These are phyloP conservation scores for Phaffia rhodozyma DNA, from an alignment of 1,284 basidiomycete species.

Conservation along the genomic window DNA sequence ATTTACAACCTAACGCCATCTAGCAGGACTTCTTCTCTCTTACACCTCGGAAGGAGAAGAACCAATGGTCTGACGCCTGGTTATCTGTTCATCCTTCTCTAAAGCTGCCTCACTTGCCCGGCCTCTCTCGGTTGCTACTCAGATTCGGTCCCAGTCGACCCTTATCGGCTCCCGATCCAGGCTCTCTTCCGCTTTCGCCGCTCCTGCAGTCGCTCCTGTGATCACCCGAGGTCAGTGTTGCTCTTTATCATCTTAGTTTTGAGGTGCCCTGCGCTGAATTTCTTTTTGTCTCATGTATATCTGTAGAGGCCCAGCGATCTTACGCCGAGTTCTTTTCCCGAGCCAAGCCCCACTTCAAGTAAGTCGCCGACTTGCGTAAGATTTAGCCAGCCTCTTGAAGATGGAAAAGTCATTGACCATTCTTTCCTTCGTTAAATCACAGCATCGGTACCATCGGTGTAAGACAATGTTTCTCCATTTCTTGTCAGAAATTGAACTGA, in stretches of 20 bases:
- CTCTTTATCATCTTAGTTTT: not conserved
- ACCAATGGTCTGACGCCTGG: no score
- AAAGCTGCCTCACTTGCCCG: no score
- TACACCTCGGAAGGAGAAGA: no score
- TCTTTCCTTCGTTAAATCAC: slow-evolving; percentile 8
- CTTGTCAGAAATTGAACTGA: slow-evolving; percentile 1
- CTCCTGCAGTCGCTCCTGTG: not conserved
- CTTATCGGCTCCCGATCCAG: not conserved
- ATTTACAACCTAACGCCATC: no score
- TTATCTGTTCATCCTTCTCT: no score
- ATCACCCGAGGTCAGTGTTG: not conserved
- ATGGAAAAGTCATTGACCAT: not conserved
- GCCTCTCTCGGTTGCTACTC: no score
- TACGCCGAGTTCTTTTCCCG: slow-evolving; percentile 64
- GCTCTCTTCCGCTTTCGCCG: slow-evolving; percentile 2
- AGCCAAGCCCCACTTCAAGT: slow-evolving; percentile 86
- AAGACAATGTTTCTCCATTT: slow-evolving; percentile 12
- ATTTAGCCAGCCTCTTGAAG: not conserved
- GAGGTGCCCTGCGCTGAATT: not conserved
- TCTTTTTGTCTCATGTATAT: not conserved
- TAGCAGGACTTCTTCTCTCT: no score
- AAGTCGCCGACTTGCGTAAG: slow-evolving; percentile 16
- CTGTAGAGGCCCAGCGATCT: slow-evolving; percentile 24
- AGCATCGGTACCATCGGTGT: slow-evolving; percentile 76
- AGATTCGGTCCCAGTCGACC: no score